These are phyloP conservation scores for Fusarium oligoseptatum DNA, from an alignment of 2,329 filamentous ascomycete species.

Conservation along the genomic window DNA sequence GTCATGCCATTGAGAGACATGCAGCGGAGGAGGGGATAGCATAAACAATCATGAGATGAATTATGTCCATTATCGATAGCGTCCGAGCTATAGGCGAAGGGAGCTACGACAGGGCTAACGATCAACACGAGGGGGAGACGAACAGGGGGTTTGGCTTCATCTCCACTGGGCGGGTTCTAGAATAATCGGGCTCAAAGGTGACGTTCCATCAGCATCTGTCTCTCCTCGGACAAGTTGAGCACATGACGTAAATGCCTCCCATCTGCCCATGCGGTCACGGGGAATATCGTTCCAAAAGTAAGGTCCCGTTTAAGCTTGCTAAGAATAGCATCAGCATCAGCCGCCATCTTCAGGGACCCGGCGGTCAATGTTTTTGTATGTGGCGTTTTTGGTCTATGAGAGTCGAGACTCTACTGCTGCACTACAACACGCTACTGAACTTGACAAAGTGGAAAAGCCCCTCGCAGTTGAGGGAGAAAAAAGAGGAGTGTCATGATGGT, in stretches of 20 bases:
- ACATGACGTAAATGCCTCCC: conserved; percentile 15
- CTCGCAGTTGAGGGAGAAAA: conserved; percentile 4
- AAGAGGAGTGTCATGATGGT: not conserved
- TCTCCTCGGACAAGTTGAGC: not conserved
- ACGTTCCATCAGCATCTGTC: not conserved
- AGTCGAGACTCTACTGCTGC: conserved; percentile 8
- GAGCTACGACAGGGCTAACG: not conserved
- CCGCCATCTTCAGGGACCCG: not conserved
- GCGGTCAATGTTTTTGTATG: not conserved
- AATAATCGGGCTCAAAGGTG: conserved; percentile 9
- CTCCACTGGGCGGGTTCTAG: conserved; percentile 13
- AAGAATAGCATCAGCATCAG: conserved; percentile 5
- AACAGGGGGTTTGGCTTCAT: not conserved
- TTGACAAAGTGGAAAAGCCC: not conserved
- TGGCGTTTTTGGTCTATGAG: not conserved
- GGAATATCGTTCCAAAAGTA: not conserved
- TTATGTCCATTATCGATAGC: not conserved
- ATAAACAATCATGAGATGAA: not conserved
- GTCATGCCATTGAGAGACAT: not conserved
- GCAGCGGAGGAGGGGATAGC: not conserved
- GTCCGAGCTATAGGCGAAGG: not conserved
- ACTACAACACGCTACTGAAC: not conserved
- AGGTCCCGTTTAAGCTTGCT: conserved; percentile 1
- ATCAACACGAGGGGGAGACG: not conserved
- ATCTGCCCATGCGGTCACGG: not conserved